Conservation (phyloP, 345 rosid species). For the Hibiscus syriacus region DNA sequence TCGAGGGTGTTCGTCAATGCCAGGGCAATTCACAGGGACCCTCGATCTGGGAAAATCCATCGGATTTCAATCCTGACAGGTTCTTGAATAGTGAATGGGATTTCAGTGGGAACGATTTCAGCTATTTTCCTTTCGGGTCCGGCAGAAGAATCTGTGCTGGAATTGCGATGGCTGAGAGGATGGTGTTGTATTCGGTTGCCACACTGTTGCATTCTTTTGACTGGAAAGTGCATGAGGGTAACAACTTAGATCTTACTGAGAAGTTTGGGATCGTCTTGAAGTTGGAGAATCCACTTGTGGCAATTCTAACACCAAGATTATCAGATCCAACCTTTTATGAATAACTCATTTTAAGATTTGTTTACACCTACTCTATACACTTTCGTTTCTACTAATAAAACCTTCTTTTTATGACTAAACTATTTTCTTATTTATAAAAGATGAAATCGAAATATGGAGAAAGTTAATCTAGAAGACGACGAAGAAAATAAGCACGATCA, state of each 20-base stretch:
- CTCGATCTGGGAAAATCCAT: slow-evolving; percentile 41
- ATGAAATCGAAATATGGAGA: too few species aligned
- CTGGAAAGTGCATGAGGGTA: slow-evolving; percentile 40
- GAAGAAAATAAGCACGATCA: too few species aligned
- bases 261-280: slow-evolving; percentile 71
- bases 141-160: slow-evolving; percentile 79
- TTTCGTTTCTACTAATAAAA: too few species aligned
- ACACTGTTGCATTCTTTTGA: slow-evolving; percentile 64
- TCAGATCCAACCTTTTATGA: slow-evolving; percentile 31
- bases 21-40: slow-evolving; percentile 58
- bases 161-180: slow-evolving; percentile 62
- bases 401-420: too few species aligned
- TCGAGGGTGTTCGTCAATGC: slow-evolving; percentile 40
- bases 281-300: slow-evolving; percentile 43
- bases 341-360: too few species aligned
- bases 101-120: slow-evolving; percentile 44
- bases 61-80: slow-evolving; percentile 50
- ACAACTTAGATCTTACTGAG: slow-evolving; percentile 36
- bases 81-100: slow-evolving; percentile 19
- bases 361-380: too few species aligned
- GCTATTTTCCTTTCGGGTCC: slow-evolving; percentile 66
- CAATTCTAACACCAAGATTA: slow-evolving; percentile 49
- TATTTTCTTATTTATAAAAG: too few species aligned
- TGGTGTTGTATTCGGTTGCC: slow-evolving; percentile 51
- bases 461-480: too few species aligned